Conservation (phyloP, 192 early-diverging fungal genomes). For the Chytriomyces sp. region DNA sequence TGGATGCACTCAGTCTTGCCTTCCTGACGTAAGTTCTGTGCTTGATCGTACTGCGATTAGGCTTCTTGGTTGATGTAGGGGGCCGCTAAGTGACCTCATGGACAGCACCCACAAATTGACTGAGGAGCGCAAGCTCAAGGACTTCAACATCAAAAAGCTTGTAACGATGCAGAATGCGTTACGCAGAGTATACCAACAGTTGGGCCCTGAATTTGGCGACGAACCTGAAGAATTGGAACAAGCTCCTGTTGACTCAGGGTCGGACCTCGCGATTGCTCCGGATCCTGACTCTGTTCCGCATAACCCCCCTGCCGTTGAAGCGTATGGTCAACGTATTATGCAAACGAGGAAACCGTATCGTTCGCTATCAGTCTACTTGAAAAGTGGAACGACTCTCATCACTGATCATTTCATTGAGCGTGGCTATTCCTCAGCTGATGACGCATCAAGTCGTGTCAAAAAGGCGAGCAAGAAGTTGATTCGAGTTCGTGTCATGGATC, state of each 20-base stretch:
- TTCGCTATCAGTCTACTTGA: not conserved
- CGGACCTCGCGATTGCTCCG: not conserved
- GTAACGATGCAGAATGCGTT: constrained; percentile 17
- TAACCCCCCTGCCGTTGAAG: not conserved
- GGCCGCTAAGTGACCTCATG: not conserved
- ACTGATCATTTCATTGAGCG: not conserved
- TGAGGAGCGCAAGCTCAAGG: constrained; percentile 21
- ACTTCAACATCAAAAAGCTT: constrained; percentile 15
- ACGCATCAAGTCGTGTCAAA: constrained; percentile 10
- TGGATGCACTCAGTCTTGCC: constrained; percentile 3
- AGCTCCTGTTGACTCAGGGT: not conserved
- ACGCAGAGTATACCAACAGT: constrained; percentile 5
- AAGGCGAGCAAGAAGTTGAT: not conserved
- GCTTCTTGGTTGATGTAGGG: no score
- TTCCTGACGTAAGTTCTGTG: constrained; percentile 20
- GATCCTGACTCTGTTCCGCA: not conserved
- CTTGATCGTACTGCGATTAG: no score
- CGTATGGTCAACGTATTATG: not conserved
- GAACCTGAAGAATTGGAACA: not conserved
- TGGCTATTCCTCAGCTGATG: constrained; percentile 21
- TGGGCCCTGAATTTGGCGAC: no score
- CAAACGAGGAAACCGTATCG: not conserved
- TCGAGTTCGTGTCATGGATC: not conserved
- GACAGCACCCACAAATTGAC: constrained; percentile 19
- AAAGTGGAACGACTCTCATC: not conserved